Percentiles rank a stretch among this genome's conserved stretches.
Conservation (phyloP, 768 basidiomycete species). For the Tulasnella sp. region DNA sequence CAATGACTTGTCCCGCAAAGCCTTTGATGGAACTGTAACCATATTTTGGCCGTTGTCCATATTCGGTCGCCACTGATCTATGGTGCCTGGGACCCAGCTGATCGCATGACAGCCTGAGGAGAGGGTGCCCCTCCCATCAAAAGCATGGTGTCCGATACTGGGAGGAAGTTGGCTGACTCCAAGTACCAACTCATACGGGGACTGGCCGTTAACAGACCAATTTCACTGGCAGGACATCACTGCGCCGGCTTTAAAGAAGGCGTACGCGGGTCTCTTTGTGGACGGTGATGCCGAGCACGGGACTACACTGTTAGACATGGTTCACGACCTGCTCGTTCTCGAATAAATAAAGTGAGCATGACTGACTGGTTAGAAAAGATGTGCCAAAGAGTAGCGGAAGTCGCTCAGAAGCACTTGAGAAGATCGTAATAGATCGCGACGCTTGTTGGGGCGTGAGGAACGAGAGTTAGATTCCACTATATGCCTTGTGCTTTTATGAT, state of each 20-base stretch:
- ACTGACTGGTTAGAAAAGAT: conserved; percentile 61
- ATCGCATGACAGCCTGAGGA: no score
- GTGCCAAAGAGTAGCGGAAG: conserved; percentile 36
- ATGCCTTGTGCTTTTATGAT: no score
- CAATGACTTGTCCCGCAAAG: no score
- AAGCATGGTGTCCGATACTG: conserved; percentile 85
- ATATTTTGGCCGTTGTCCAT: no score
- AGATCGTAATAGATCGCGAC: neutral
- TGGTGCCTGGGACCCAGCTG: no score
- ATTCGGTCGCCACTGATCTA: no score
- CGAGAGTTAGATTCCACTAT: conserved; percentile 46
- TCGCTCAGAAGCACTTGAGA: conserved; percentile 27
- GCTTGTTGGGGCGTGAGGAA: neutral
- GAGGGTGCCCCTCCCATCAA: no score
- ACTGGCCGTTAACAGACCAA: conserved; percentile 81
- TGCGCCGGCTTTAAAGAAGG: conserved; percentile 89
- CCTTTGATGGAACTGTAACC: no score
- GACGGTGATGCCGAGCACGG: conserved; percentile 78
- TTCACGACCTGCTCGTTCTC: conserved; percentile 61
- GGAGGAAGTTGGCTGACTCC: conserved; percentile 54
- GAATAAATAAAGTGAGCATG: conserved; percentile 57
- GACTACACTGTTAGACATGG: conserved; percentile 50
- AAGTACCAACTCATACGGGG: conserved; percentile 49
- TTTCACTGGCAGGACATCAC: conserved; percentile 90
- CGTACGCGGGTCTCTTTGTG: conserved; percentile 73